Evolutionary conservation across 108 stramenopile genomes (phyloP).

Genomic region (Nannochloropsis gaditana): DNA sequence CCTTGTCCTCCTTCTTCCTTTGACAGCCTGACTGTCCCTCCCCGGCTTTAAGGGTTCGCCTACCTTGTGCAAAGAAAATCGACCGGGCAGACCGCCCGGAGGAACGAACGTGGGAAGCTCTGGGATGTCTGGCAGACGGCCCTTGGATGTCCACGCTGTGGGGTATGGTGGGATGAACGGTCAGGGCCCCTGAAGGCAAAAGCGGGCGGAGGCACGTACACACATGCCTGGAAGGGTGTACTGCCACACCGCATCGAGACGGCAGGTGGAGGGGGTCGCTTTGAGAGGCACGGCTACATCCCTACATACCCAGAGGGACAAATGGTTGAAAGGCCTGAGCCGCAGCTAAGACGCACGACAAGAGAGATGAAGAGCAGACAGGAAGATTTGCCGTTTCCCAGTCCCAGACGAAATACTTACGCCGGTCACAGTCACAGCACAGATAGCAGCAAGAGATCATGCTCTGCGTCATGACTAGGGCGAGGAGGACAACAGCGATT

Average conservation of each 20-base stretch:
- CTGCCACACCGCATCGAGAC: no score
- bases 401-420: neutral
- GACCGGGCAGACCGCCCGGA: no score
- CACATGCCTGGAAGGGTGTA: no score
- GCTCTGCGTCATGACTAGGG: constrained; percentile 3
- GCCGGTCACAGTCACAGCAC: neutral
- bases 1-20: neutral
- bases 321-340: no score
- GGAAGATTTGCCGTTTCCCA: neutral
- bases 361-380: neutral
- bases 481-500: neutral
- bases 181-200: no score
- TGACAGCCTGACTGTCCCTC: neutral
- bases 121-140: neutral
- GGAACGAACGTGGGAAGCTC: neutral
- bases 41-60: no score
- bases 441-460: constrained; percentile 11
- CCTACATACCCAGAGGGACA: no score
- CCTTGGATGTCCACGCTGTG: neutral
- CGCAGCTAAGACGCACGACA: neutral
- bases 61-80: no score
- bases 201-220: no score
- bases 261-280: no score
- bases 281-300: no score
- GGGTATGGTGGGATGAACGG: neutral